phyloP scores from a whole-genome alignment of 257 asterid genomes.

The Paraleonurus japonicus region DNA sequence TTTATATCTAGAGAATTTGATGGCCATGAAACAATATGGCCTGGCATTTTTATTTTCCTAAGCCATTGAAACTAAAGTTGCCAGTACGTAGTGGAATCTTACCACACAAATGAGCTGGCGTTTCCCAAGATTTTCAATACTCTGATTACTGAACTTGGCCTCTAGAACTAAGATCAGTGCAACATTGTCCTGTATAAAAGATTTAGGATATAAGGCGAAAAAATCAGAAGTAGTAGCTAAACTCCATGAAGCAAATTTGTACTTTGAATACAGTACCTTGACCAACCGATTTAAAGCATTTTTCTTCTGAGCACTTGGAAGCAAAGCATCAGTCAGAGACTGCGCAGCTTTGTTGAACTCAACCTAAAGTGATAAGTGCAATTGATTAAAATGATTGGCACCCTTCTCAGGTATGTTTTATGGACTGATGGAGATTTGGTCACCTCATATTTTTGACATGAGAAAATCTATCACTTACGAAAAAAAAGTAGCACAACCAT shows the following conservation, averaged over 20 bases:
- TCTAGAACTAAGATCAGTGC: conserved; percentile 92
- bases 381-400: conserved; percentile 13
- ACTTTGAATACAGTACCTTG: conserved; percentile 47
- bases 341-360: conserved; percentile 99
- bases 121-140: conserved; percentile 72
- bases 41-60: neutral
- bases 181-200: conserved; percentile 74
- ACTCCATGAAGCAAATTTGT: conserved; percentile 5
- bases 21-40: neutral
- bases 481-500: conserved; percentile 99
- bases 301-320: conserved; percentile 79
- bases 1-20: neutral
- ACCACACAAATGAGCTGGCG: conserved; percentile 99
- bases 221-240: conserved; percentile 3
- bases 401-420: conserved; percentile 19
- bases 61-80: neutral
- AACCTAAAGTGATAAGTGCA: conserved; percentile 50
- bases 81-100: conserved; percentile 28
- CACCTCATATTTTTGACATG: conserved; percentile 97
- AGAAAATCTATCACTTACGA: conserved; percentile 93
- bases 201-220: conserved; percentile 17
- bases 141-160: conserved; percentile 84
- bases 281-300: conserved; percentile 78
- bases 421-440: conserved; percentile 8
- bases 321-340: conserved; percentile 78